These are phyloP conservation scores for Yamadazyma songkhlaensis DNA, from an alignment of 1,139 yeast genomes.

Conservation along the genomic window DNA sequence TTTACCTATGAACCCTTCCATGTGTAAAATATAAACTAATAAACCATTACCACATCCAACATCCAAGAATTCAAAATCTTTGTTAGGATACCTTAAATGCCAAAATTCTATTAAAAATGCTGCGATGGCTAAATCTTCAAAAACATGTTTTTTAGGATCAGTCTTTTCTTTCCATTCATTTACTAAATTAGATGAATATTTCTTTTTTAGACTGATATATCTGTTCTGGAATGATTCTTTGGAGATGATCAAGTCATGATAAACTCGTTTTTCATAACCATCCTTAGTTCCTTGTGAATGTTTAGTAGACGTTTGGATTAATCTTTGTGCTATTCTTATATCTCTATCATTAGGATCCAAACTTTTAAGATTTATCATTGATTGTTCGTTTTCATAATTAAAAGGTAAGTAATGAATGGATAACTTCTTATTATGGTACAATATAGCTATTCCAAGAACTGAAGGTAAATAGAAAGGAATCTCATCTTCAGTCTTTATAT, in stretches of 20 bases:
- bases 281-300: constrained; percentile 81
- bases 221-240: constrained; percentile 81
- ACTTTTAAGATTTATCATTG: constrained; percentile 24
- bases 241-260: constrained; percentile 83
- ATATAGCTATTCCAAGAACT: constrained; percentile 75
- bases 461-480: constrained; percentile 89
- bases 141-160: constrained; percentile 93
- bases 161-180: constrained; percentile 89
- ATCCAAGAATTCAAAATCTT: constrained; percentile 69
- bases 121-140: constrained; percentile 94
- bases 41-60: constrained; percentile 96
- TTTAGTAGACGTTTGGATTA: constrained; percentile 74
- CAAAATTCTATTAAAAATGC: constrained; percentile 91
- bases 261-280: constrained; percentile 86
- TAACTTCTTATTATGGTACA: constrained; percentile 49
- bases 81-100: constrained; percentile 53
- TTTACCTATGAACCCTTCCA: constrained; percentile 78
- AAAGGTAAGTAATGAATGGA: constrained; percentile 83
- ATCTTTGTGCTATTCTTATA: constrained; percentile 75
- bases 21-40: constrained; percentile 66
- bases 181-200: constrained; percentile 74
- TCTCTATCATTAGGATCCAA: constrained; percentile 56
- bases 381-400: constrained; percentile 22
- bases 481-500: constrained; percentile 54
- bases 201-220: constrained; percentile 76